Percentiles rank a stretch among this genome's conserved stretches.
Conservation (phyloP, 2,329 filamentous ascomycete genomes). For the Macrophomina tecta region DNA sequence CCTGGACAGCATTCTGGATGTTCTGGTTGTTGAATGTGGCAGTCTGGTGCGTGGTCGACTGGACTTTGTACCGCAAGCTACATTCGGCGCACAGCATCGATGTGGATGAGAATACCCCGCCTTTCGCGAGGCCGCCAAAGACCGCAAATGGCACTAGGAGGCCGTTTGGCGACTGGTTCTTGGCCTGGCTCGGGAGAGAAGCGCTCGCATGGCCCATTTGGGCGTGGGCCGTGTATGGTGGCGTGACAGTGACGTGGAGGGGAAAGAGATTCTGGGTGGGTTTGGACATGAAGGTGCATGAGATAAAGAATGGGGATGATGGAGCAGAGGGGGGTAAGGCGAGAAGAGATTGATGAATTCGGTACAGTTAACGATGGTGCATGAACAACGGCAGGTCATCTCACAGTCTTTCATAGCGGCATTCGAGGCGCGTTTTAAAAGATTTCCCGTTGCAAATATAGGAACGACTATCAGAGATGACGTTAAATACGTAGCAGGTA, state of each 20-base stretch:
- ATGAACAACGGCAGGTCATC: neutral
- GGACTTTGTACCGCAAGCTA: slow-evolving; percentile 73
- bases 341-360: neutral
- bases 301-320: slow-evolving; percentile 46
- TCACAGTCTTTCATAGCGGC: neutral
- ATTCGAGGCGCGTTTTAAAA: neutral
- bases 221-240: slow-evolving; percentile 88
- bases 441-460: neutral
- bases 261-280: slow-evolving; percentile 82
- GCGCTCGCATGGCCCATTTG: slow-evolving; percentile 85
- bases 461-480: neutral
- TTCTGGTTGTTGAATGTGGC: slow-evolving; percentile 71
- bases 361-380: neutral
- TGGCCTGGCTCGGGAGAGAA: slow-evolving; percentile 86
- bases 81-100: slow-evolving; percentile 76
- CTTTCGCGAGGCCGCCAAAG: slow-evolving; percentile 67
- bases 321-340: neutral
- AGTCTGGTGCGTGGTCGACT: slow-evolving; percentile 78
- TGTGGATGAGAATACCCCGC: slow-evolving; percentile 73
- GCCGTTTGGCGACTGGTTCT: slow-evolving; percentile 72
- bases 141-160: slow-evolving; percentile 52
- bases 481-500: neutral
- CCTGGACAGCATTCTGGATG: slow-evolving; percentile 69
- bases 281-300: slow-evolving; percentile 80
- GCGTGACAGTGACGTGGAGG: slow-evolving; percentile 85